A percentile compares a stretch with the other conserved stretches of the same genome.
These are phyloP conservation scores for Candida verbasci DNA, from an alignment of 805 yeast genomes.

Conservation along the genomic window DNA sequence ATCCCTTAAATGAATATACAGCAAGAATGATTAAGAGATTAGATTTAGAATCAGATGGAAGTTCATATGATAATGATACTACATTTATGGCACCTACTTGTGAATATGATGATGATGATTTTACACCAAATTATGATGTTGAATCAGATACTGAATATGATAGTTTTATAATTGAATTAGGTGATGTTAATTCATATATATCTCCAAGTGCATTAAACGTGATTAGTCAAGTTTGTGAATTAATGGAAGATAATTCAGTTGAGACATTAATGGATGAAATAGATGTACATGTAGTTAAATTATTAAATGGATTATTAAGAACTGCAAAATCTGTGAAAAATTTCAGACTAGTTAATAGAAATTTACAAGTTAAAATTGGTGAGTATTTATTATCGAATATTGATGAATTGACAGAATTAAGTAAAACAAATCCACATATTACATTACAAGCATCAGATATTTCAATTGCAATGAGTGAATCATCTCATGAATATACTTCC, in stretches of 20 bases:
- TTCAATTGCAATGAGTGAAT: slow-evolving; percentile 5
- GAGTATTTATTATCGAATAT: slow-evolving; percentile 18
- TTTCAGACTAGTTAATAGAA: slow-evolving; percentile 46
- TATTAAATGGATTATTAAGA: slow-evolving; percentile 31
- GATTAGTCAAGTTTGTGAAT: slow-evolving; percentile 31
- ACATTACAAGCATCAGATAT: slow-evolving; percentile 2
- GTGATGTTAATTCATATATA: slow-evolving; percentile 41
- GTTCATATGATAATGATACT: slow-evolving; percentile 3
- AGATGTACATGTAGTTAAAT: slow-evolving; percentile 54
- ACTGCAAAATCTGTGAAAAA: slow-evolving; percentile 35
- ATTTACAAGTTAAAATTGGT: slow-evolving; percentile 35
- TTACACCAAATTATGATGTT: slow-evolving; percentile 22
- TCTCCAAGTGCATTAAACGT: slow-evolving; percentile 43
- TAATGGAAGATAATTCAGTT: slow-evolving; percentile 34
- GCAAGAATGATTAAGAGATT: background rate
- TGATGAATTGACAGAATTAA: slow-evolving; percentile 8
- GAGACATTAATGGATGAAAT: slow-evolving; percentile 57
- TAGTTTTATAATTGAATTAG: slow-evolving; percentile 52
- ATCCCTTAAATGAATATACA: slow-evolving; percentile 7
- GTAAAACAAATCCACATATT: slow-evolving; percentile 1
- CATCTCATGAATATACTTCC: slow-evolving; percentile 5
- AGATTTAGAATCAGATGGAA: background rate
- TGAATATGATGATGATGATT: slow-evolving; percentile 27
- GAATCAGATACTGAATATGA: slow-evolving; percentile 47
- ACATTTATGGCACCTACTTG: slow-evolving; percentile 17